A percentile compares a stretch with the other conserved stretches of the same genome.
Evolutionary conservation across 1,284 basidiomycete genomes (phyloP).

Genomic region (Ceratobasidium sp.): DNA sequence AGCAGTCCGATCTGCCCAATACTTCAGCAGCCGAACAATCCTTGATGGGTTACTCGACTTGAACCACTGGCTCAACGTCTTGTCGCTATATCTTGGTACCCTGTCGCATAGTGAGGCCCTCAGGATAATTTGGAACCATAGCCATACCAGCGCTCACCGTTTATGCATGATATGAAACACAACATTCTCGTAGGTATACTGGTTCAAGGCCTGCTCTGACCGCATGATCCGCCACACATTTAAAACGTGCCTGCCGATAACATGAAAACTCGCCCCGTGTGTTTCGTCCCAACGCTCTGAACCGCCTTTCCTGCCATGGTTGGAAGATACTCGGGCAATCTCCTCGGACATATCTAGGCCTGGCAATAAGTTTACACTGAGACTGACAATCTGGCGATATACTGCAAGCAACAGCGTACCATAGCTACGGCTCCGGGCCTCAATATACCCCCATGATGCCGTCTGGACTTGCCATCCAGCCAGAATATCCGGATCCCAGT

Average conservation of each 20-base stretch:
- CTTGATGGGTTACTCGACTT: conserved; percentile 67
- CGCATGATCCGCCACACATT: conserved; percentile 95
- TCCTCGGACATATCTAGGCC: conserved; percentile 55
- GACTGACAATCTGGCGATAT: background rate
- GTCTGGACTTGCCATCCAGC: conserved; percentile 93
- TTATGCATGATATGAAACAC: conserved; percentile 79
- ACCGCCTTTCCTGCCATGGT: conserved; percentile 54
- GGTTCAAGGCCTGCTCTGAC: conserved; percentile 79
- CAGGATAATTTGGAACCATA: conserved; percentile 20
- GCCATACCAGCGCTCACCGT: conserved; percentile 61
- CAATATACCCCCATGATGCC: conserved; percentile 90
- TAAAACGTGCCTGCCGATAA: conserved; percentile 88
- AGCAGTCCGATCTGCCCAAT: conserved; percentile 70
- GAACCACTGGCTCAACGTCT: conserved; percentile 80
- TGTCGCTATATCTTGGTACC: conserved; percentile 77
- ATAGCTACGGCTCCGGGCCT: conserved; percentile 64
- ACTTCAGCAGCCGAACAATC: conserved; percentile 65
- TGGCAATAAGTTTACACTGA: background rate
- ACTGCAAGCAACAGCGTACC: background rate
- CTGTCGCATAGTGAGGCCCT: conserved; percentile 56
- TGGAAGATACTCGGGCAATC: conserved; percentile 71
- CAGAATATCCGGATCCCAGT: conserved; percentile 91
- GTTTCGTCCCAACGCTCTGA: conserved; percentile 78
- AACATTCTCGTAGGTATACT: conserved; percentile 92
- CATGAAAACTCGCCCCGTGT: conserved; percentile 84